These are phyloP conservation scores for Russula sp. DNA, from an alignment of 768 basidiomycete genomes.

Conservation along the genomic window DNA sequence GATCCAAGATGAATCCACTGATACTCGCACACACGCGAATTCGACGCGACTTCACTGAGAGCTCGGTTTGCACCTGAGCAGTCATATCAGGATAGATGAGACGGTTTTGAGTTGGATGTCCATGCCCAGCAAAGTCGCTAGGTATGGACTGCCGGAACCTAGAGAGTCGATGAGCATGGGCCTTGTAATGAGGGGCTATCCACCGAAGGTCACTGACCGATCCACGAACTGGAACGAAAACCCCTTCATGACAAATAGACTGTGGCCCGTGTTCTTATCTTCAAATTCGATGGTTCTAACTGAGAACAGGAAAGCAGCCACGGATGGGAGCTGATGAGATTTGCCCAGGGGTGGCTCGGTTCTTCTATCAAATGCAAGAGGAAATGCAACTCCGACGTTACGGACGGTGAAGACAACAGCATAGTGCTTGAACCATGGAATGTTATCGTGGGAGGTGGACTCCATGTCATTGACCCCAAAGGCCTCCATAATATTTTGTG, in stretches of 20 bases:
- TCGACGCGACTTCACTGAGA: constrained; percentile 42
- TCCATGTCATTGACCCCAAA: constrained; percentile 61
- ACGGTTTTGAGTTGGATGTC: constrained; percentile 62
- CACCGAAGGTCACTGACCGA: constrained; percentile 40
- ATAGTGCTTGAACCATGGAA: constrained; percentile 52
- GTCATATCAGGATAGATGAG: constrained; percentile 78
- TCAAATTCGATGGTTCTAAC: constrained; percentile 69
- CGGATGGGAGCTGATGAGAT: constrained; percentile 37
- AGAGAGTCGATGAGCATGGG: constrained; percentile 10
- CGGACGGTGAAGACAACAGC: constrained; percentile 49
- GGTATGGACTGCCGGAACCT: constrained; percentile 76
- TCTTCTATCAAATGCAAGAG: constrained; percentile 59
- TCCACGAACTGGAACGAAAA: constrained; percentile 85
- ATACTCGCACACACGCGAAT: constrained; percentile 64
- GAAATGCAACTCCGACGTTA: constrained; percentile 87
- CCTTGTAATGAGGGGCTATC: neutral
- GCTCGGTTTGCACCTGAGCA: constrained; percentile 59
- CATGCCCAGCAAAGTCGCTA: constrained; percentile 64
- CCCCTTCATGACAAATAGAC: constrained; percentile 62
- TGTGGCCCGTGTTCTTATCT: constrained; percentile 70
- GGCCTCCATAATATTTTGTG: constrained; percentile 61
- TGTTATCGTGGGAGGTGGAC: constrained; percentile 28
- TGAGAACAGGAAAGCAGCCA: constrained; percentile 83
- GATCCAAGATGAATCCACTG: constrained; percentile 78
- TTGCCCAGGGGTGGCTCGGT: constrained; percentile 44